Conservation (phyloP, 1,284 basidiomycete genomes). For the Xanthoconium separans region DNA sequence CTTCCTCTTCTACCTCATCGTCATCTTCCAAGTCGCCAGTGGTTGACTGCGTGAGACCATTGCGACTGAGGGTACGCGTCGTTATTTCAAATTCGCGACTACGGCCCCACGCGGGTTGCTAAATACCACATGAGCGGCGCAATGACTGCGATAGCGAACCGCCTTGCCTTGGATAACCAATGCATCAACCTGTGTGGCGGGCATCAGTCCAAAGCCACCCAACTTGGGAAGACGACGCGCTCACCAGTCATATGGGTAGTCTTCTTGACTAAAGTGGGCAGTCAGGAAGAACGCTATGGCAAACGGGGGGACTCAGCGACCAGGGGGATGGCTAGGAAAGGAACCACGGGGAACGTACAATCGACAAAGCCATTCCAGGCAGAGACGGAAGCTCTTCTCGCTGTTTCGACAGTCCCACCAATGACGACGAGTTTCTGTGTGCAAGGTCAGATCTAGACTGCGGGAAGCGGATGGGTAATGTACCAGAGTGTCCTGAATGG, state of each 20-base stretch:
- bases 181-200: slow-evolving; percentile 67
- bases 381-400: slow-evolving; percentile 68
- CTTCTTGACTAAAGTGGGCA: slow-evolving; percentile 81
- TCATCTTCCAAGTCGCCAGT: slow-evolving; percentile 77
- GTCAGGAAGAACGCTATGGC: slow-evolving; percentile 78
- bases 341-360: slow-evolving; percentile 47
- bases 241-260: slow-evolving; percentile 82
- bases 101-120: slow-evolving; percentile 84
- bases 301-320: slow-evolving; percentile 7
- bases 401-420: slow-evolving; percentile 76
- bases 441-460: not conserved
- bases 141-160: slow-evolving; percentile 5
- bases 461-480: slow-evolving; percentile 8
- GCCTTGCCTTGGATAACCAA: slow-evolving; percentile 72
- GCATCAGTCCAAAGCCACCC: slow-evolving; percentile 8
- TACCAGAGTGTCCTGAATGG: slow-evolving; percentile 65
- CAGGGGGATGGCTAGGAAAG: not conserved
- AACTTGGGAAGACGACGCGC: slow-evolving; percentile 4
- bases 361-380: slow-evolving; percentile 87
- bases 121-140: slow-evolving; percentile 16
- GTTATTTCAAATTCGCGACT: slow-evolving; percentile 86
- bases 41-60: slow-evolving; percentile 61
- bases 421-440: slow-evolving; percentile 74
- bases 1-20: slow-evolving; percentile 49
- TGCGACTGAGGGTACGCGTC: slow-evolving; percentile 64